phyloP scores from a whole-genome alignment of 2,329 filamentous ascomycete genomes.

The Claviceps sorghi region DNA sequence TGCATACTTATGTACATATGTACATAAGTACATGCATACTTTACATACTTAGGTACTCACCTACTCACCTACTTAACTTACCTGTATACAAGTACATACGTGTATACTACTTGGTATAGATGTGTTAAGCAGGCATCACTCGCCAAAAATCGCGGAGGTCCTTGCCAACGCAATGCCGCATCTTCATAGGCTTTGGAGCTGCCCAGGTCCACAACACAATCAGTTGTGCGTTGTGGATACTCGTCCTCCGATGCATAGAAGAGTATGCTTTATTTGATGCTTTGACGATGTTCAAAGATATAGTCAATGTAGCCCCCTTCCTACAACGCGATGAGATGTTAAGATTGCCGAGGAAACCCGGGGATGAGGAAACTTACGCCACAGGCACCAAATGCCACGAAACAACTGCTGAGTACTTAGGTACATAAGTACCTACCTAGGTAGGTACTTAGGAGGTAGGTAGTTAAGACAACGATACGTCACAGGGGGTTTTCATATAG shows the following conservation, averaged over 20 bases:
- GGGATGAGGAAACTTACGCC: not conserved
- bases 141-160: not conserved
- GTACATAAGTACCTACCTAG: too few relatives aligned
- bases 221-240: not conserved
- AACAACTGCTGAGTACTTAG: too few relatives aligned
- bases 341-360: not conserved
- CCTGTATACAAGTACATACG: too few relatives aligned
- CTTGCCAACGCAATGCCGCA: not conserved
- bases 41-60: too few relatives aligned
- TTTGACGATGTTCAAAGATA: not conserved
- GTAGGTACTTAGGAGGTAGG: too few relatives aligned
- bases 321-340: not conserved
- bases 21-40: too few relatives aligned
- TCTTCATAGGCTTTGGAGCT: not conserved
- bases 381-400: too few relatives aligned
- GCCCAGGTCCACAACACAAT: not conserved
- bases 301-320: not conserved
- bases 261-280: not conserved
- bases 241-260: not conserved
- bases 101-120: too few relatives aligned
- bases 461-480: not conserved
- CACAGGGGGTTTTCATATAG: not conserved
- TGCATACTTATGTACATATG: not conserved
- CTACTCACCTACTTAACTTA: too few relatives aligned
- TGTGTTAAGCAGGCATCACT: too few relatives aligned